Percentiles rank a stretch among this genome's conserved stretches.
phyloP scores from a whole-genome alignment of 2,329 filamentous ascomycete species.

The Ceratocystis ficicola region DNA sequence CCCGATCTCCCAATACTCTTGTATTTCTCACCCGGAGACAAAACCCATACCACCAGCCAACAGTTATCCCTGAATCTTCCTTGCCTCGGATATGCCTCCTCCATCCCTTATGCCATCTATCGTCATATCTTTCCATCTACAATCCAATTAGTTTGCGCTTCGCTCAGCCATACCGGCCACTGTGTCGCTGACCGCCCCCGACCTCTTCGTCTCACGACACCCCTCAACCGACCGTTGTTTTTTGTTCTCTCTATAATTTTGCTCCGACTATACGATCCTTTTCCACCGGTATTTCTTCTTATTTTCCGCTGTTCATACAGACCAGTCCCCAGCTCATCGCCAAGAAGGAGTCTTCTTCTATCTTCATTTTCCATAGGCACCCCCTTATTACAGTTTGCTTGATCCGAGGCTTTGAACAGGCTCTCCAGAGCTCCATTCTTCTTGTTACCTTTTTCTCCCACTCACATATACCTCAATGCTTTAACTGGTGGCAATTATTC shows the following conservation, averaged over 20 bases:
- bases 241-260: constrained; percentile 8
- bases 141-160: not conserved
- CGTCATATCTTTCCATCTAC: not conserved
- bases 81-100: too few relatives aligned
- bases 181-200: not conserved
- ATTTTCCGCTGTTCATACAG: not conserved
- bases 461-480: constrained; percentile 2
- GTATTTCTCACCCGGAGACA: not conserved
- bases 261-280: constrained; percentile 1
- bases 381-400: not conserved
- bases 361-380: not conserved
- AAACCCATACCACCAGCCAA: not conserved
- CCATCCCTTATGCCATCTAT: constrained; percentile 1
- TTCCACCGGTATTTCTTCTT: not conserved
- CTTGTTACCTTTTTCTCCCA: not conserved
- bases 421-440: not conserved
- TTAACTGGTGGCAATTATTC: constrained; percentile 14
- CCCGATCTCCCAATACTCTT: not conserved
- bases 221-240: not conserved
- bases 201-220: not conserved
- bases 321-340: not conserved
- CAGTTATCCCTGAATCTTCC: too few relatives aligned
- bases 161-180: not conserved
- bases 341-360: not conserved
- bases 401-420: not conserved